phyloP scores from a whole-genome alignment of 345 rosid species.

The Physaria fendleri region DNA sequence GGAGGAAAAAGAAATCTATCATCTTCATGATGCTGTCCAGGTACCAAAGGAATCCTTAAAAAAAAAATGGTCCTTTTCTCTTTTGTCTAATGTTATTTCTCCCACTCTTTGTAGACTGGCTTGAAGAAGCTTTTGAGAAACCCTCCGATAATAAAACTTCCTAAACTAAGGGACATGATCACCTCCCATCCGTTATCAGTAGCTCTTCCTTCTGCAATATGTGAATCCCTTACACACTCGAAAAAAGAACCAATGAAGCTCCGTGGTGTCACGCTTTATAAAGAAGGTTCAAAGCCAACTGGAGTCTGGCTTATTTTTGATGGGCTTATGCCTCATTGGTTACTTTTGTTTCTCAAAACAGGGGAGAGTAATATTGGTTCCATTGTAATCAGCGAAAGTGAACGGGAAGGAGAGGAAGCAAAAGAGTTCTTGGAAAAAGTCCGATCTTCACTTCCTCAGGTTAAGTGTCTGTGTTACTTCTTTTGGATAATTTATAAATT shows the following conservation, averaged over 20 bases:
- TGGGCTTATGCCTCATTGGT: conserved; percentile 31
- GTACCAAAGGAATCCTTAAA: too few species aligned
- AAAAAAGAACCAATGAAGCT: conserved; percentile 60
- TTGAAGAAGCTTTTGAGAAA: conserved; percentile 82
- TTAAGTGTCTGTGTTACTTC: conserved; percentile 17
- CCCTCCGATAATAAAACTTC: conserved; percentile 71
- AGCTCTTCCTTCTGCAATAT: conserved; percentile 61
- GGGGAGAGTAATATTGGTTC: conserved; percentile 76
- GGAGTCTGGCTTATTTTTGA: conserved; percentile 90
- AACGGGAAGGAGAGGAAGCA: conserved; percentile 79
- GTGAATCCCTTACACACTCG: conserved; percentile 44
- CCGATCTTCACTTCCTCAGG: conserved; percentile 86
- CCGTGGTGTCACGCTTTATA: conserved; percentile 66
- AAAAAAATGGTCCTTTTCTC: not conserved
- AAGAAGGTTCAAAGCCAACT: conserved; percentile 68
- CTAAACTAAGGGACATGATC: conserved; percentile 45
- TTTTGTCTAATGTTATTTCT: not conserved
- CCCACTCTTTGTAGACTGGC: conserved; percentile 50
- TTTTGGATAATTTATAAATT: not conserved
- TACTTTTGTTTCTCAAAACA: conserved; percentile 12
- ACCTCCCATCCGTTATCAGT: conserved; percentile 59
- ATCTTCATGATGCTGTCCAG: conserved; percentile 86
- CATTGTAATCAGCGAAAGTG: conserved; percentile 70
- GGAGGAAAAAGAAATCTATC: conserved; percentile 81
- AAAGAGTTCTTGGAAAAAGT: conserved; percentile 81